These are phyloP conservation scores for Mycena venus DNA, from an alignment of 768 basidiomycete species.

Conservation along the genomic window DNA sequence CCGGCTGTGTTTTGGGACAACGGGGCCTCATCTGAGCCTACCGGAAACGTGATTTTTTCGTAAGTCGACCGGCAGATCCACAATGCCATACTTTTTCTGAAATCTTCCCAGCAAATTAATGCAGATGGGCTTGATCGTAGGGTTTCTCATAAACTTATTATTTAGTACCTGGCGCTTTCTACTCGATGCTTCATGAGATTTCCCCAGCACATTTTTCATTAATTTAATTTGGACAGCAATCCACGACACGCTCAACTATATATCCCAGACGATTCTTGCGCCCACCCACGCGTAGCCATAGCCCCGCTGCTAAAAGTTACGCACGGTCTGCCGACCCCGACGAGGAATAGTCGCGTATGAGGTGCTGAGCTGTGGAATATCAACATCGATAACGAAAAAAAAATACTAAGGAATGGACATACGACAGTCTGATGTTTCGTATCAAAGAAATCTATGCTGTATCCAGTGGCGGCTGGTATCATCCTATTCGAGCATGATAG, in stretches of 20 bases:
- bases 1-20: conserved; percentile 85
- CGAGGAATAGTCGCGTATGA: conserved; percentile 91
- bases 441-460: conserved; percentile 92
- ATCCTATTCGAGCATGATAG: too few species aligned
- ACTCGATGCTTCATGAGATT: conserved; percentile 67
- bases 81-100: background rate
- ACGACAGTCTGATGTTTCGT: conserved; percentile 84
- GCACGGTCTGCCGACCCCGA: conserved; percentile 75
- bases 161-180: conserved; percentile 88
- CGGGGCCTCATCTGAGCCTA: conserved; percentile 68
- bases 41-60: conserved; percentile 84
- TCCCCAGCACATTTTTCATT: background rate
- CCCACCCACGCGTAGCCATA: conserved; percentile 86
- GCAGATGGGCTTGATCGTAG: conserved; percentile 89
- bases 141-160: conserved; percentile 86
- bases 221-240: background rate
- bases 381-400: background rate
- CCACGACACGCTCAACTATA: conserved; percentile 39
- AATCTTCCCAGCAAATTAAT: conserved; percentile 61
- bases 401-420: conserved; percentile 44
- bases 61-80: conserved; percentile 51
- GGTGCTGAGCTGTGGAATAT: conserved; percentile 73
- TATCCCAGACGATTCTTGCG: conserved; percentile 70
- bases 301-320: conserved; percentile 92
- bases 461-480: too few species aligned